Evolutionary conservation across 2,329 filamentous ascomycete species (phyloP).

Genomic region (Fusarium nanum): DNA sequence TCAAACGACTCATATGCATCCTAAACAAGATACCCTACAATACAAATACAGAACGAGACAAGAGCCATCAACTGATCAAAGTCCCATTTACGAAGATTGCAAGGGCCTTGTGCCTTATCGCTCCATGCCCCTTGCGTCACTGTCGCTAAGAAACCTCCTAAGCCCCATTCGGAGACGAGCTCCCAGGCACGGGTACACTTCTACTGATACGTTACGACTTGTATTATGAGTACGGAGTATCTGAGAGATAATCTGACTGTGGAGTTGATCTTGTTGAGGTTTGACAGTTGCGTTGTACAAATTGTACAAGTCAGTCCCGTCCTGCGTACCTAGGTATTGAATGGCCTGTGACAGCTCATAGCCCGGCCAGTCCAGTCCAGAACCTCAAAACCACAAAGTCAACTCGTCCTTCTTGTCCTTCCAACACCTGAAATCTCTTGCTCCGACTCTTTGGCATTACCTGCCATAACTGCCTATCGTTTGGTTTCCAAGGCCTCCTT

Average conservation of each 20-base stretch:
- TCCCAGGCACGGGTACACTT: slow-evolving; percentile 26
- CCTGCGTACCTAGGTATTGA: not conserved
- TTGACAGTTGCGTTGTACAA: slow-evolving; percentile 18
- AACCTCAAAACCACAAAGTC: slow-evolving; percentile 18
- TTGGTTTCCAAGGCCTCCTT: not conserved
- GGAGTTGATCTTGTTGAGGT: slow-evolving; percentile 24
- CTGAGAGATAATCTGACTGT: slow-evolving; percentile 6
- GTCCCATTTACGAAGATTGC: not conserved
- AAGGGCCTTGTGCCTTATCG: slow-evolving; percentile 16
- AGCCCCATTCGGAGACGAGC: slow-evolving; percentile 30
- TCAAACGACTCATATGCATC: slow-evolving; percentile 24
- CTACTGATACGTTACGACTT: slow-evolving; percentile 22
- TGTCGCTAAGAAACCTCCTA: slow-evolving; percentile 26
- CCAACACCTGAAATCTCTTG: slow-evolving; percentile 24
- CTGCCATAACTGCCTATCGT: not conserved
- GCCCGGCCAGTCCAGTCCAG: slow-evolving; percentile 6
- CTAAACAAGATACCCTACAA: not conserved
- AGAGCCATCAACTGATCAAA: slow-evolving; percentile 33
- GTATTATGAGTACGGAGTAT: not conserved
- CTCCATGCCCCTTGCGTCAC: slow-evolving; percentile 35
- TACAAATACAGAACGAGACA: not conserved
- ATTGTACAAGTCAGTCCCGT: slow-evolving; percentile 3
- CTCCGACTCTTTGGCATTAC: not conserved
- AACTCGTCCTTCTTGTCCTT: slow-evolving; percentile 9
- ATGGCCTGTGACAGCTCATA: slow-evolving; percentile 34